Evolutionary conservation across 2,329 filamentous ascomycete genomes (phyloP).

Genomic region (Claviceps sp.): DNA sequence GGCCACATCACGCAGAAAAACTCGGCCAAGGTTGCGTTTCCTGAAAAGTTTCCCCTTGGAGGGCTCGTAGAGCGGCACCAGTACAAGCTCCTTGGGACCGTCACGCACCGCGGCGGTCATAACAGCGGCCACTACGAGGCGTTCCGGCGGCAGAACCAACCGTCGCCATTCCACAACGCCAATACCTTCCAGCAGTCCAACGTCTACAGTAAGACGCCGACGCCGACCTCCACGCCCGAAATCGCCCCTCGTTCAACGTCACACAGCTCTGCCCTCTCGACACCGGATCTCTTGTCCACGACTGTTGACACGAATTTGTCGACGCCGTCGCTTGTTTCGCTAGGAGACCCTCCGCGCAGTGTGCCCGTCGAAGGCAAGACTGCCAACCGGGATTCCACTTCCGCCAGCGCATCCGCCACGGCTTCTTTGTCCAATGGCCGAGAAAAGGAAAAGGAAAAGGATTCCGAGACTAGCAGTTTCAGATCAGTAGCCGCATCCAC

Average conservation of each 20-base stretch:
- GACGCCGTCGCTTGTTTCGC: slow-evolving; percentile 23
- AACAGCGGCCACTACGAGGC: slow-evolving; percentile 96
- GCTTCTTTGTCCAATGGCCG: slow-evolving; percentile 9
- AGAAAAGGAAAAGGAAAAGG: slow-evolving; percentile 23
- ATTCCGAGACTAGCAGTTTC: slow-evolving; percentile 37
- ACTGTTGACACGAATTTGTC: slow-evolving; percentile 23
- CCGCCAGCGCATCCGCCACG: not conserved
- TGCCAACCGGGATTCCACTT: slow-evolving; percentile 5
- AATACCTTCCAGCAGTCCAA: slow-evolving; percentile 65
- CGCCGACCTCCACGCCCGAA: slow-evolving; percentile 36
- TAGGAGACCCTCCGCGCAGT: slow-evolving; percentile 17
- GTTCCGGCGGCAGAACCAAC: slow-evolving; percentile 73
- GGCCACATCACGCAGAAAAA: slow-evolving; percentile 77
- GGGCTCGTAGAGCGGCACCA: slow-evolving; percentile 62
- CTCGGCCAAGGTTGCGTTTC: slow-evolving; percentile 83
- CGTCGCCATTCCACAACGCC: slow-evolving; percentile 69
- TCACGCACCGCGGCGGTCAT: slow-evolving; percentile 91
- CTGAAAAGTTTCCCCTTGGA: slow-evolving; percentile 72
- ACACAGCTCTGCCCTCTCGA: slow-evolving; percentile 30
- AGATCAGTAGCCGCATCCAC: slow-evolving; percentile 44
- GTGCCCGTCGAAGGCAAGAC: slow-evolving; percentile 15
- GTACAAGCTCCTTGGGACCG: slow-evolving; percentile 75
- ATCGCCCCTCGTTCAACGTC: slow-evolving; percentile 23
- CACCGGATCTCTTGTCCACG: slow-evolving; percentile 31
- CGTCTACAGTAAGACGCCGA: slow-evolving; percentile 53